Base-by-base conservation (phyloP, 1,139 yeast species). In the Blastobotrys persicus region DNA sequence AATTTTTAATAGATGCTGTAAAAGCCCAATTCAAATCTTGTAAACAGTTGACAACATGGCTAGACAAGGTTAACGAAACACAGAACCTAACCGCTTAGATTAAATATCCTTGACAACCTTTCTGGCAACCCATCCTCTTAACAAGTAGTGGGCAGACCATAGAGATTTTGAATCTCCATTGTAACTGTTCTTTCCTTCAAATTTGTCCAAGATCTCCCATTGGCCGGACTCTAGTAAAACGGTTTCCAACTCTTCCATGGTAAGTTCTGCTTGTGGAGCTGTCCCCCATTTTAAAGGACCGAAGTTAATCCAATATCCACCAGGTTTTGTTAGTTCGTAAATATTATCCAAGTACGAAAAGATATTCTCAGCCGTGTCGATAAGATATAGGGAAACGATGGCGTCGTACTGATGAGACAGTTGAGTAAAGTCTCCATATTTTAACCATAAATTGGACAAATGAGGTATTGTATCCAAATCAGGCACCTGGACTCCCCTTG, bases 221-320 rank as follows among this genome's bases (percentile, higher is more conserved):
- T 47, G 34, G 18, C 91, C 91, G 67, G 81, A 71, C 1, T 70
- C 49, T 19, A 64, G 55, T 33, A 89, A 70, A 11, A 85, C 60
- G n/a, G 64, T 57, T 13, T 68, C 64, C 43, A 88, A 62, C 61
- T 88, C 96, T 16, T 82, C 82, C 16, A 78, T 72, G 31, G 81
- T 83, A 23, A 87, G 69, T 64, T 88, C 95, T 1, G 83, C 85
- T 56, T 78, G 80, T 0, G 96, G 94, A 1, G 91, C 89, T 2
- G 88, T 81, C 0, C 96, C 96, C 68, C 88, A 88, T 65, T 88
- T 88, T 54, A 88, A 72, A 0, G 96, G 96, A 0, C 96, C 96
- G 16, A 80, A 75, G 62, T 88, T 88, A 54, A 88, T 80, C 96
- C 96, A 88, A 48, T 74, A 74, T 0, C 86, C 81, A 20, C 71